Evolutionary conservation across 345 rosid species (phyloP).

Genomic region (Erysimum cheiranthoides): DNA sequence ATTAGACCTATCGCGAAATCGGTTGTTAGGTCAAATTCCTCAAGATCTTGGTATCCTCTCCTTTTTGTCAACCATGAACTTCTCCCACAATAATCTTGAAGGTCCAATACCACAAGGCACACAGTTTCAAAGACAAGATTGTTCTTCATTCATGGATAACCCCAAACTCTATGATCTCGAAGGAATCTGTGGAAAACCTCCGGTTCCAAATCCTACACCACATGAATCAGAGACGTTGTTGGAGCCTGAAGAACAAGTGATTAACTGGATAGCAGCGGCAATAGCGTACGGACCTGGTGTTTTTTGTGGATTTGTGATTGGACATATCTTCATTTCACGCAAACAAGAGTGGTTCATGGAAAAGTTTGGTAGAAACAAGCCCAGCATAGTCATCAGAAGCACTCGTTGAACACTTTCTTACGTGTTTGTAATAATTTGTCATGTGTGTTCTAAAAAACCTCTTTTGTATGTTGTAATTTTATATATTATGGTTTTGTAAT

Average conservation of each 20-base stretch:
- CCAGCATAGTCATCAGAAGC: no score
- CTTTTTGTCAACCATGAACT: neutral
- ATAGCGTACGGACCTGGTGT: neutral
- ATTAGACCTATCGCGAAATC: neutral
- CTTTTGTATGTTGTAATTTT: neutral
- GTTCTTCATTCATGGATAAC: no score
- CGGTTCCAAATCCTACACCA: no score
- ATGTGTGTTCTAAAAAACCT: neutral
- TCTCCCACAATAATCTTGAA: conserved; percentile 19
- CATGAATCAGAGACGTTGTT: no score
- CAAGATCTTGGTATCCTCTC: neutral
- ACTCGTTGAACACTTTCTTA: neutral
- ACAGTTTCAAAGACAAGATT: conserved; percentile 4
- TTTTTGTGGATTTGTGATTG: conserved; percentile 12
- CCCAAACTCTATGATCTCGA: no score
- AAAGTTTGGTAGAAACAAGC: no score
- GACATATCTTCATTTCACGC: neutral
- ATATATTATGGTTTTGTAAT: neutral
- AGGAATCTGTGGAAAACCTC: no score
- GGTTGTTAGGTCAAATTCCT: neutral
- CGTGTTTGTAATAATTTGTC: neutral
- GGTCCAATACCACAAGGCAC: conserved; percentile 18
- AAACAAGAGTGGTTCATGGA: neutral
- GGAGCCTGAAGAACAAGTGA: no score
- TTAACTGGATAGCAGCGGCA: no score